Base-by-base conservation (phyloP, 1,139 yeast genomes). In the Scheffersomyces parashehatae region DNA sequence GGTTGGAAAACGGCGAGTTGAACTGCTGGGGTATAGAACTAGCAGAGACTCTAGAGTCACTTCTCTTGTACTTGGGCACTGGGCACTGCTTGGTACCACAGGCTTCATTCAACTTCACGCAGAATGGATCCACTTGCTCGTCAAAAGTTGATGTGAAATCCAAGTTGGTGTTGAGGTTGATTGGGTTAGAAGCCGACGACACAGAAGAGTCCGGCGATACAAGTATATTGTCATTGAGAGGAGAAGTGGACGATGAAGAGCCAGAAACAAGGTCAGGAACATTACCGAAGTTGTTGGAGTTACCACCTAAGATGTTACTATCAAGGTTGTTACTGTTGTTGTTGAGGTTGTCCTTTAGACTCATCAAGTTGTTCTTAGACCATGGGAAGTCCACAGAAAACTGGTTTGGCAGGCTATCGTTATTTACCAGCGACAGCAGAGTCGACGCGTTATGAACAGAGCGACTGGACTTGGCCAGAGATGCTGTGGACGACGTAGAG, bases 71-170 rank as follows among this genome's bases (percentile, higher is more conserved):
- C 57, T 79, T 77, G 7, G 96, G 96, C 7, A 83, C 63, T 3
- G 96, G 96, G 48, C 78, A 68, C 28, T 73, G 73, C 58, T 74
- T 82, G n/a, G 84, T 84, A 13, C 97, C 97, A 64, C 98, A 91
- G 0, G 91, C 97, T 60, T 82, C 78, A 49, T 80, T 79, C 54
- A 91, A 73, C 55, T 83, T 80, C 26, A 77, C 79, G 59, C 98
- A 91, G 58, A 91, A 91, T 39, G 83, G 84, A 50, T 74, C 76
- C 14, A 68, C 62, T 50, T 70, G 64, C 50, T 75, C 79, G 33
- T 74, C 78, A 50, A 72, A 75, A 28, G 58, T 59, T 13, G 54
- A 51, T 9, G 54, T 49, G 34, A 60, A 49, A 16, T 57, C 61
- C 24, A 50, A 47, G 29, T 43, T 44, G 24, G 39, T 29, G 30